Evolutionary conservation across 164 flowering plant species (phyloP).

Genomic region (Vitis riparia): DNA sequence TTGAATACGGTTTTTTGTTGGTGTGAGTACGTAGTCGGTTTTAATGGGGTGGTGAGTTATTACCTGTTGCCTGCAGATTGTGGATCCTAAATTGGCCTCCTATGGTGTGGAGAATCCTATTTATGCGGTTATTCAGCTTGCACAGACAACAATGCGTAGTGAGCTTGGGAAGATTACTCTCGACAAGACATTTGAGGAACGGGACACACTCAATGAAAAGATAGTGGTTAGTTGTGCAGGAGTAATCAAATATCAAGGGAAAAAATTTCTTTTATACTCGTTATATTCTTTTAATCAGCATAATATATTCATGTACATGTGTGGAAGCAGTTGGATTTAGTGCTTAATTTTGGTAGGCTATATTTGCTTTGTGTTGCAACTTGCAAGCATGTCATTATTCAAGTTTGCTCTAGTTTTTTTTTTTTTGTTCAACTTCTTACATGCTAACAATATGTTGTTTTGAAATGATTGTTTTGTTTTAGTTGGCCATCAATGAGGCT

Average conservation of each 20-base stretch:
- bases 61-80: slow-evolving; percentile 49
- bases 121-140: slow-evolving; percentile 84
- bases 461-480: slow-evolving; percentile 23
- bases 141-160: slow-evolving; percentile 95
- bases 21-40: background rate
- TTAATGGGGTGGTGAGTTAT: background rate
- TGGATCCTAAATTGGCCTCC: slow-evolving; percentile 78
- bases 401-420: background rate
- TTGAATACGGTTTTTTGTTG: background rate
- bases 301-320: too few relatives aligned
- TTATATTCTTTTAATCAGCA: background rate
- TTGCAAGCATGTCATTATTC: background rate
- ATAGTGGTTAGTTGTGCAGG: slow-evolving; percentile 60
- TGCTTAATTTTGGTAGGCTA: too few relatives aligned
- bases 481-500: slow-evolving; percentile 86
- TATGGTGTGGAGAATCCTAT: slow-evolving; percentile 93
- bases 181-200: slow-evolving; percentile 90
- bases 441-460: background rate
- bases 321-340: too few relatives aligned
- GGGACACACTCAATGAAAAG: slow-evolving; percentile 82
- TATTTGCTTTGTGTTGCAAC: too few relatives aligned
- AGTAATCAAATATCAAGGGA: too few relatives aligned
- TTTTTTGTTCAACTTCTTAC: background rate
- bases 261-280: background rate
- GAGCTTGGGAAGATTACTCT: slow-evolving; percentile 92